Base-by-base conservation (phyloP, 116 monocot genomes). In the Phalaenopsis hybrid region DNA sequence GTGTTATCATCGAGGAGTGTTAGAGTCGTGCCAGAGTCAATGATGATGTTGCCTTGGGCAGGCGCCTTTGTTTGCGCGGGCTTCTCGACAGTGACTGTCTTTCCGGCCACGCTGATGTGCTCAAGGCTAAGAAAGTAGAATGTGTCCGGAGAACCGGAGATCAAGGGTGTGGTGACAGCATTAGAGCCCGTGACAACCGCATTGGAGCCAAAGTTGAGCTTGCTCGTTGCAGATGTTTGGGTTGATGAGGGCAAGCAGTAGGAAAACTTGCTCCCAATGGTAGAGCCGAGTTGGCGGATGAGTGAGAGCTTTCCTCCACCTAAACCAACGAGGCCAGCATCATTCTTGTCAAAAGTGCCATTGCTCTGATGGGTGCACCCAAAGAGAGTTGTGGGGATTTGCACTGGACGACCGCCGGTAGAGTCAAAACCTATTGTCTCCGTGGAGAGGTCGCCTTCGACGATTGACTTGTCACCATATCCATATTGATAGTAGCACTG, bases 231-330 rank as follows among this genome's bases (percentile, higher is more conserved):
- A 0, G 31, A 21, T 5, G 21, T 70, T 15, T 78, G 20, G 0
- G 2, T 0, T 25, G 43, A 65, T 4, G 82, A 85, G 11, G 85
- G 81, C 10, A 92, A 79, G 61, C 88, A 90, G 48, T 92, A 92
- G 6, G 92, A 92, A 79, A 92, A 92, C 48, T 82, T 86, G 41
- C 65, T 44, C 13, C 65, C 79, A 4, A 88, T 82, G 77, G 76
- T 20, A 16, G 82, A 77, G 16, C 86, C 80, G 2, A 92, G 80
- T 49, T 92, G 92, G 4, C 85, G 75, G n/a, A n/a, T n/a, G n/a
- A n/a, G n/a, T n/a, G n/a, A n/a, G n/a, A n/a, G n/a, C n/a, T n/a
- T n/a, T n/a, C n/a, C n/a, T n/a, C n/a, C n/a, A n/a, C n/a, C n/a
- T n/a, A n/a, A n/a, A n/a, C n/a, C n/a, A n/a, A n/a, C n/a, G n/a